These are phyloP conservation scores for Scheffersomyces lignosus DNA, from an alignment of 805 yeast genomes.

Conservation along the genomic window DNA sequence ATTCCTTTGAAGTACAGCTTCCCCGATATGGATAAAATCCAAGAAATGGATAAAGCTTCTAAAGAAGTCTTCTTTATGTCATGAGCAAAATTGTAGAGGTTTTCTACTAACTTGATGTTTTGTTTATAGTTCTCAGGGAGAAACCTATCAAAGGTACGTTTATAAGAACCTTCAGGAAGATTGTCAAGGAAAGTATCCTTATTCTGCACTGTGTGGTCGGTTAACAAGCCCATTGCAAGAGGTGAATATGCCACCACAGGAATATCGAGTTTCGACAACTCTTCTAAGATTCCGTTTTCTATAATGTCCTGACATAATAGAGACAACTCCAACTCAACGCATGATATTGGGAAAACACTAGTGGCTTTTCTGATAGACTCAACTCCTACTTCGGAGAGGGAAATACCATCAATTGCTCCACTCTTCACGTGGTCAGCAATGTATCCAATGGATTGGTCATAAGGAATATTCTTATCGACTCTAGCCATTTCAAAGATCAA, in stretches of 20 bases:
- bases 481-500: slow-evolving; percentile 68
- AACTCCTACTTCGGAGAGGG: slow-evolving; percentile 72
- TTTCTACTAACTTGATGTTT: slow-evolving; percentile 51
- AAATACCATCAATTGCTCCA: slow-evolving; percentile 68
- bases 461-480: slow-evolving; percentile 55
- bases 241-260: slow-evolving; percentile 85
- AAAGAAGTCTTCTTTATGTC: slow-evolving; percentile 51
- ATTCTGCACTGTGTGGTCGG: slow-evolving; percentile 4
- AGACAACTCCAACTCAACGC: slow-evolving; percentile 80
- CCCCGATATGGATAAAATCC: slow-evolving; percentile 66
- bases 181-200: slow-evolving; percentile 30
- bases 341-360: slow-evolving; percentile 51
- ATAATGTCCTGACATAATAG: slow-evolving; percentile 62
- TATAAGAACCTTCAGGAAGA: slow-evolving; percentile 57
- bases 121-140: slow-evolving; percentile 52
- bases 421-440: slow-evolving; percentile 58
- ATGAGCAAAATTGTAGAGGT: slow-evolving; percentile 51
- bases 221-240: slow-evolving; percentile 9
- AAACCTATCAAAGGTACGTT: slow-evolving; percentile 56
- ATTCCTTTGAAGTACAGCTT: slow-evolving; percentile 46
- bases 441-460: slow-evolving; percentile 58
- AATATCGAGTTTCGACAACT: slow-evolving; percentile 56
- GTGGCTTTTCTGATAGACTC: slow-evolving; percentile 61
- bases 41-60: slow-evolving; percentile 48
- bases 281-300: slow-evolving; percentile 60